Base-by-base conservation (phyloP, 1,284 basidiomycete genomes). In the Fistulinella cinereoalba region DNA sequence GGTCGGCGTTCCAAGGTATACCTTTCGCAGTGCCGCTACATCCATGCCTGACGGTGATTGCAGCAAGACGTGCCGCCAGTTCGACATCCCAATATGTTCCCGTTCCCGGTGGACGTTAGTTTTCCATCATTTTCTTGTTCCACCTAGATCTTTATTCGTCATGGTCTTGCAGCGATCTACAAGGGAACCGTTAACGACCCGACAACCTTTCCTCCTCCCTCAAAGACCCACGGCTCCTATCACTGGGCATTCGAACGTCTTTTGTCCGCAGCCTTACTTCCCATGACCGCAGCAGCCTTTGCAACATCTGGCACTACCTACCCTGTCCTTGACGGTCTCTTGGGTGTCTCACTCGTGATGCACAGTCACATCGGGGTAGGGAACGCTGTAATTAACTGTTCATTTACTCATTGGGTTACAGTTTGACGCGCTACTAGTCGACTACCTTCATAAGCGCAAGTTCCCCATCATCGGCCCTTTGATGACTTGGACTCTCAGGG, bases 181-280 rank as follows among this genome's bases (percentile, higher is more conserved):
- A 84, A 85, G 69, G 96, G 96, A 48, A 92, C 92, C 29, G 94
- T 95, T 58, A 99, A 99, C 74, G 96, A 99, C 67, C 91, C 96
- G 2, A 92, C 89, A 4, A 72, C 83, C 18, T 97, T 93, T 76
- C 95, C 95, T 24, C 67, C 84, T 21, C 81, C 92, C 8, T 87
- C 80, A 51, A 85, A 81, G 64, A 70, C 82, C 3, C 90, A 97
- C 62, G 96, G 97, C 41, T 96, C 92, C 2, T 88, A 97, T 71
- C 96, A 98, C 78, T 99, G 96, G 96, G 85, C 92, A 1, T 97
- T 98, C 64, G 96, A 99, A 71, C 88, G 96, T 45, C 76, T 93
- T 16, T 79, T 98, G 47, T 87, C 90, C 1, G 95, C 90, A 0
- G 75, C 84, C 21, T 83, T 99, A 54, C 79, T 99, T 16, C 97